Base-by-base conservation (phyloP, 1,284 basidiomycete genomes). In the Boletus smithii region DNA sequence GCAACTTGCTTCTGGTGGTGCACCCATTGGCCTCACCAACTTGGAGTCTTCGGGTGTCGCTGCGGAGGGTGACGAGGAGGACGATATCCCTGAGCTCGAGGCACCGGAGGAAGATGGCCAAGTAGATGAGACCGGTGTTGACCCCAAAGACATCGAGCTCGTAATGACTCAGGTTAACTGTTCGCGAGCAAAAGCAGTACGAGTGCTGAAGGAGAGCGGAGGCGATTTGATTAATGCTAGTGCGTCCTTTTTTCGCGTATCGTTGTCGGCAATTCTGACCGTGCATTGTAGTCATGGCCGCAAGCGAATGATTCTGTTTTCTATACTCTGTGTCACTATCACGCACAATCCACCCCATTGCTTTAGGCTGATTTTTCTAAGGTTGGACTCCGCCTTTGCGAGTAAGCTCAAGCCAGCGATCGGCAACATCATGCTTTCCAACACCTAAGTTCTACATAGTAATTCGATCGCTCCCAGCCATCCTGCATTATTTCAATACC, bases 151-250 rank as follows among this genome's bases (percentile, higher is more conserved):
- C 68, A 92, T 97, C 56, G 91, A 97, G 59, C 82, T 97, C 50
- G 91, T 99, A 48, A 92, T 97, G 76, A 78, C 82, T 50, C 93
- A 95, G 75, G 81, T 83, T 44, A 68, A 70, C 64, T 94, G 90
- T 72, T 83, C 90, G 46, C 81, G 91, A 56, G 88, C 88, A 48
- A 94, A 93, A 69, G 93, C 94, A 31, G 85, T 93, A 42, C 81
- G 83, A 56, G 92, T 83, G 51, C 73, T 97, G 68, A 92, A 90
- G 73, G 88, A 91, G 59, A 89, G 84, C 59, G 85, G 88, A 48
- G 92, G 92, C 39, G 94, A 97, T 72, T 69, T 95, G 65, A 94
- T 95, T 76, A 93, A 93, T 68, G 91, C 91, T 50, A 94, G 92
- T 95, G 68, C 71, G 91, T 89, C 16, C 46, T 24, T 16, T 9